A percentile compares a stretch with the other conserved stretches of the same genome.
Conservation (phyloP, 495 filamentous ascomycete species). For the Hyaloscypha hepaticicola region DNA sequence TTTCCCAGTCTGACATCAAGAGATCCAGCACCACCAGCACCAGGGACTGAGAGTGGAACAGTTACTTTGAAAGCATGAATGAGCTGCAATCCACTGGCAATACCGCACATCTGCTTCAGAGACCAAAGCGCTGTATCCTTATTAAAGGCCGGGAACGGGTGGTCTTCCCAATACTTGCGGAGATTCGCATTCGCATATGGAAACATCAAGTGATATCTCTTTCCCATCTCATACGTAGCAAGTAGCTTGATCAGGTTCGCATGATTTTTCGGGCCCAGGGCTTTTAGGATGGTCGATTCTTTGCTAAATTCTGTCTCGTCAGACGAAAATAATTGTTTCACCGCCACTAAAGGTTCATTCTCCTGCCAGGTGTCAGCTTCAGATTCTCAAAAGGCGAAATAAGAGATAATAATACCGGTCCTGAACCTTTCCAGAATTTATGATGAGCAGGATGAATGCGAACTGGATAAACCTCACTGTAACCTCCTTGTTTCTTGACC, state of each 20-base stretch:
- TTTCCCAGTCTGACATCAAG: constrained; percentile 2
- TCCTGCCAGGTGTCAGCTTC: constrained; percentile 8
- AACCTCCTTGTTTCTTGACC: constrained; percentile 18
- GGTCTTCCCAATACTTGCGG: constrained; percentile 20
- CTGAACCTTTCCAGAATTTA: constrained; percentile 11
- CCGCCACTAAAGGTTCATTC: constrained; percentile 15
- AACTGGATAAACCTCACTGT: constrained; percentile 26
- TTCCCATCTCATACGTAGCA: constrained; percentile 16
- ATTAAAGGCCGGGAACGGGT: constrained; percentile 9
- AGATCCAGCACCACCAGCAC: neutral
- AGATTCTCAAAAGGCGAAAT: neutral
- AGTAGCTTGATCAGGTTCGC: constrained; percentile 22
- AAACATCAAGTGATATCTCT: constrained; percentile 24
- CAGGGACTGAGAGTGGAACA: neutral
- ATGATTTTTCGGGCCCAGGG: constrained; percentile 20
- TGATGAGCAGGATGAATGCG: constrained; percentile 28
- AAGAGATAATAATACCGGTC: neutral
- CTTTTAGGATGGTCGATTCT: constrained; percentile 16
- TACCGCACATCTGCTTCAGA: constrained; percentile 24
- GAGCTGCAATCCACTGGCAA: constrained; percentile 16
- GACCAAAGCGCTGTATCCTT: constrained; percentile 18
- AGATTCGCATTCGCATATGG: constrained; percentile 25
- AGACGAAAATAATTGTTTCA: constrained; percentile 22
- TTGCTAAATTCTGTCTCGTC: constrained; percentile 17
- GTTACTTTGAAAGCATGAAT: constrained; percentile 25